phyloP scores from a whole-genome alignment of 2,329 filamentous ascomycete species.

The Westerdykella sp. region DNA sequence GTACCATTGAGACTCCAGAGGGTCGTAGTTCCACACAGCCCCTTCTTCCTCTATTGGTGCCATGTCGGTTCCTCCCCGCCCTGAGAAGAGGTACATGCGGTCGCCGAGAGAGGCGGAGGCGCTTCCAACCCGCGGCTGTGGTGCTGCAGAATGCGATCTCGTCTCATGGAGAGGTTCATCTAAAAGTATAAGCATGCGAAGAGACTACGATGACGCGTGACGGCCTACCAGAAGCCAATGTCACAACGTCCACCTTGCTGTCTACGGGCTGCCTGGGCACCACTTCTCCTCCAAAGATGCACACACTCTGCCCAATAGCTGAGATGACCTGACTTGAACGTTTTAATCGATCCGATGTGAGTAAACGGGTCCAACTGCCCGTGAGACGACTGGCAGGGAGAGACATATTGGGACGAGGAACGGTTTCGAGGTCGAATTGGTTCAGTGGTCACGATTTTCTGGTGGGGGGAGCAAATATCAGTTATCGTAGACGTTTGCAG shows the following conservation, averaged over 20 bases:
- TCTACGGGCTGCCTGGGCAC: conserved; percentile 61
- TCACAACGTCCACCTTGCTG: conserved; percentile 63
- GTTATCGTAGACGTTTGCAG: too few species aligned
- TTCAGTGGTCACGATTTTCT: neutral
- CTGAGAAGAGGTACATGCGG: conserved; percentile 75
- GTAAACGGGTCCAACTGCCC: conserved; percentile 35
- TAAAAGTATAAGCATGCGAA: conserved; percentile 39
- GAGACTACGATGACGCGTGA: conserved; percentile 9
- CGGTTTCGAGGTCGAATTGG: neutral
- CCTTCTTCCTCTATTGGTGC: conserved; percentile 67
- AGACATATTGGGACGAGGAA: neutral
- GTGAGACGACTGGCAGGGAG: conserved; percentile 21
- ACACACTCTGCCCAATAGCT: conserved; percentile 52
- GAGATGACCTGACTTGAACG: conserved; percentile 71
- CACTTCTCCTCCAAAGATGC: conserved; percentile 73
- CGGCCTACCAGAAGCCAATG: conserved; percentile 36
- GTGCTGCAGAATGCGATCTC: conserved; percentile 41
- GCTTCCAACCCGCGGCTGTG: conserved; percentile 65
- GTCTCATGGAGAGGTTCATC: conserved; percentile 37
- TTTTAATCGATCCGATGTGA: conserved; percentile 44
- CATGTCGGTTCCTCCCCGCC: conserved; percentile 64
- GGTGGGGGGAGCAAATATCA: neutral
- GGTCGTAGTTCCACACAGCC: conserved; percentile 70
- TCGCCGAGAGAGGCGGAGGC: conserved; percentile 62
- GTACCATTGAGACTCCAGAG: conserved; percentile 58